Evolutionary conservation across 2,329 filamentous ascomycete species (phyloP), one percentile per base, ranked within the genome.

Genomic region (Monilinia fructigena): DNA sequence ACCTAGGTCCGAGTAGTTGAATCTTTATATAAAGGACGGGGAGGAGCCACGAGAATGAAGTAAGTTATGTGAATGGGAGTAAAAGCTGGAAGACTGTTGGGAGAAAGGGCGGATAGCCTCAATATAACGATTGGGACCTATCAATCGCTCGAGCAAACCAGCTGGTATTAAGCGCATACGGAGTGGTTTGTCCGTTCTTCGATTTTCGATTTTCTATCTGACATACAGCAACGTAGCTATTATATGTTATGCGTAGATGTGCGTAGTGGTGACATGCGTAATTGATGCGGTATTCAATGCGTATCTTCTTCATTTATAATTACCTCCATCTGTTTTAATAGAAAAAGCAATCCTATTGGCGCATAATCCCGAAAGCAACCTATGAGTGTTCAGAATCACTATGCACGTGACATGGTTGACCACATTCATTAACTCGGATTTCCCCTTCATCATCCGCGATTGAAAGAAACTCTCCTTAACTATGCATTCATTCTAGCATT

Each of bases 121-220:
- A 65, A 65, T 65, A 58, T 65, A 65, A 58, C 40, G 40, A 16
- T 14, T 45, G 40, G 28, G 3, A 38, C 40, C 53, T 58, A 58
- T 50, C 61, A 47, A 31, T 38, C 16, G 28, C 6, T 38, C 28
- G 45, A 35, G 28, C 58, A 45, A 35, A 60, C 20, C 48, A 48
- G 20, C 4, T n/a, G 45, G 7, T n/a, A 50, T 64, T 58, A 2
- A 40, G 28, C 42, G 31, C 40, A 65, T 40, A 38, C 53, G 62
- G 62, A 65, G 42, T 28, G 53, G 62, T 42, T 55, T 40, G 59
- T 65, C 62, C 62, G 62, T 48, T 58, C 53, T 40, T 65, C 28
- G 28, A 28, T 35, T 6, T 35, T 35, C 31, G 53, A 58, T 59
- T 65, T 58, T 59, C 42, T 65, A 65, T 65, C 62, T 58, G 52